Base-by-base conservation (phyloP, 805 yeast genomes). In the Kluyveromyces lactis region DNA sequence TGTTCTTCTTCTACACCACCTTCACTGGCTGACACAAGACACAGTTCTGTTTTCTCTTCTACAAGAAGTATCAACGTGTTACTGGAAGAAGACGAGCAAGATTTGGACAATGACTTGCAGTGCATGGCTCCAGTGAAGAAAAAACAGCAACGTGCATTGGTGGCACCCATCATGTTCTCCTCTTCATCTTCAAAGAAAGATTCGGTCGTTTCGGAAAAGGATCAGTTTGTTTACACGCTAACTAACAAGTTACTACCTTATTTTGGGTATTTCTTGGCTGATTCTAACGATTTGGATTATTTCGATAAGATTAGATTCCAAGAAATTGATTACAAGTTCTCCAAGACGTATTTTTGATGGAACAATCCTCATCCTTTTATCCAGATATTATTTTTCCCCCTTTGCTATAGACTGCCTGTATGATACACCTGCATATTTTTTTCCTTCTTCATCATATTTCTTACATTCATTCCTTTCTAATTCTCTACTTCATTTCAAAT, bases 271-370 rank as follows among this genome's bases (percentile, higher is more conserved):
- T 46, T 44, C 29, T 33, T 42, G 21, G 47, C 46, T 13, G 51
- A 44, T 23, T 44, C 52, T 9, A 44, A 42, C 7, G 50, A 51
- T 21, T 53, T 53, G 37, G 59, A 55, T 13, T 51, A 56, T 39
- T 49, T 48, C 33, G 62, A 59, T 39, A 58, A 59, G 39, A 52
- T 58, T 13, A 46, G 64, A 17, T 52, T 54, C 34, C 63, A 59
- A 45, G 64, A 59, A 42, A 56, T 59, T 19, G 49, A 55, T 10
- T 58, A 55, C 44, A 53, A 55, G 36, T 55, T 59, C 29, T 52
- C 60, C 31, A 59, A 56, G 34, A 56, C 63, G 4, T 53, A 56
- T 35, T 48, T 51, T 40, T 53, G 40, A 44, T 11, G 6, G 6
- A 9, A 21, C 8, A 9, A 21, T 6, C 24, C 6, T 11, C 30